Evolutionary conservation across 768 basidiomycete genomes (phyloP), one percentile per base, ranked within the genome.

Genomic region (Mycena latifolia): DNA sequence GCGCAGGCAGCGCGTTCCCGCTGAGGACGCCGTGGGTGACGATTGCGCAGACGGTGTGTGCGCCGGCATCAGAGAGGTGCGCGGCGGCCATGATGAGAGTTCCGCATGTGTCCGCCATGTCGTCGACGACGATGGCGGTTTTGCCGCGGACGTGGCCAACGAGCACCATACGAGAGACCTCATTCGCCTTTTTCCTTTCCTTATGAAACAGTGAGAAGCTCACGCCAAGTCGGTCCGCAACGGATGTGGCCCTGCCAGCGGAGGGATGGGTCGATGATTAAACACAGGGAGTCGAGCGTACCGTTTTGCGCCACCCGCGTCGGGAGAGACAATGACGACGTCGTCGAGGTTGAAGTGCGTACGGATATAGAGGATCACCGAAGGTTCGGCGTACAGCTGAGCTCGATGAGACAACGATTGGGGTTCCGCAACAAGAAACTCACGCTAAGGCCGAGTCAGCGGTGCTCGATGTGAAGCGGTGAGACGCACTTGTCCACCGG

Each of bases 151-250:
- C 96, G 73, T 95, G 90, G 2, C 97, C 97, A 45, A 99, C 97
- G 52, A 99, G 89, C 61, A 96, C 88, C 95, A 96, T 96, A 56
- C 95, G 89, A 62, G 94, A 95, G 6, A 96, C 94, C 70, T 94
- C 92, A 77, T 96, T 96, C 37, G 94, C 94, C 82, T 94, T 95
- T 83, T 96, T 96, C 64, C 97, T 92, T 83, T 99, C 97, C 76
- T 98, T 96, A 88, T 99, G 97, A 84, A 99, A 98, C 58, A 99
- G 83, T 29, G 97, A 98, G 82, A 99, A 99, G 74, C 98, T 97
- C 60, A 98, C 93, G 55, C 95, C 94, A 63, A 99, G 86, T 47
- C 93, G 89, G 77, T 98, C 97, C 24, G 98, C 97, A 71, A 99
- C 93, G 22, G 96, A 96, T 31, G 97, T 98, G 33, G 96, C 97